Percentiles rank a stretch among this genome's conserved stretches.
Evolutionary conservation across 495 filamentous ascomycete genomes (phyloP).

Genomic region (Echria macrotheca): DNA sequence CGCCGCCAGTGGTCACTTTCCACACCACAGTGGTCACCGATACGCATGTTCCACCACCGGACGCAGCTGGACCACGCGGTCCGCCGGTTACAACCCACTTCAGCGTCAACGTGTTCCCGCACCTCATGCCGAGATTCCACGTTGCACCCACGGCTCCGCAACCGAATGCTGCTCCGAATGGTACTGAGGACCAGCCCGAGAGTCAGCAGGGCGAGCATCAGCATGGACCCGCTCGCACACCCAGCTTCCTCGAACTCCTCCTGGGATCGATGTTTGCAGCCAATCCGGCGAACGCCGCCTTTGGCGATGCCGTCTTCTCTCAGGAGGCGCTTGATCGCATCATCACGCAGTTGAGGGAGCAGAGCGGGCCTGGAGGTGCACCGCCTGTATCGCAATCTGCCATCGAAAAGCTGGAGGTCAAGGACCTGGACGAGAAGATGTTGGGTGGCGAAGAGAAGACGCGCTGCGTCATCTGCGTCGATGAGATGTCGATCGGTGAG

Average conservation of each 20-base stretch:
- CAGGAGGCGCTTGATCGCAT: conserved; percentile 86
- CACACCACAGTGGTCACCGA: conserved; percentile 11
- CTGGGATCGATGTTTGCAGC: conserved; percentile 44
- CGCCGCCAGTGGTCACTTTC: conserved; percentile 10
- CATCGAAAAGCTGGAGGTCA: conserved; percentile 65
- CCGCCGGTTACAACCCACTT: conserved; percentile 7
- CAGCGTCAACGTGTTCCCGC: conserved; percentile 13
- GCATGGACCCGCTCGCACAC: background rate
- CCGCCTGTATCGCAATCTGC: conserved; percentile 71
- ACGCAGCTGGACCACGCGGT: background rate
- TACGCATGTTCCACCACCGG: background rate
- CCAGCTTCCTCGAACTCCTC: conserved; percentile 8
- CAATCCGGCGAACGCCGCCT: conserved; percentile 46
- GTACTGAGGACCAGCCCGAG: background rate
- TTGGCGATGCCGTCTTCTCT: conserved; percentile 77
- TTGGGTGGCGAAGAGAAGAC: conserved; percentile 44
- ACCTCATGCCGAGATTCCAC: background rate
- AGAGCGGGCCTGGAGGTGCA: conserved; percentile 62
- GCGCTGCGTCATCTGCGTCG: conserved; percentile 90
- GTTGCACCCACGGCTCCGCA: background rate
- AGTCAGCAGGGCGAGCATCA: background rate
- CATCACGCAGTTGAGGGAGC: conserved; percentile 78
- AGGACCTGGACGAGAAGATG: conserved; percentile 58
- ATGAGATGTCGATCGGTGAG: conserved; percentile 65
- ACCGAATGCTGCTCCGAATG: background rate